These are phyloP conservation scores for Yamadazyma tumulicola DNA, from an alignment of 805 yeast species.

Conservation along the genomic window DNA sequence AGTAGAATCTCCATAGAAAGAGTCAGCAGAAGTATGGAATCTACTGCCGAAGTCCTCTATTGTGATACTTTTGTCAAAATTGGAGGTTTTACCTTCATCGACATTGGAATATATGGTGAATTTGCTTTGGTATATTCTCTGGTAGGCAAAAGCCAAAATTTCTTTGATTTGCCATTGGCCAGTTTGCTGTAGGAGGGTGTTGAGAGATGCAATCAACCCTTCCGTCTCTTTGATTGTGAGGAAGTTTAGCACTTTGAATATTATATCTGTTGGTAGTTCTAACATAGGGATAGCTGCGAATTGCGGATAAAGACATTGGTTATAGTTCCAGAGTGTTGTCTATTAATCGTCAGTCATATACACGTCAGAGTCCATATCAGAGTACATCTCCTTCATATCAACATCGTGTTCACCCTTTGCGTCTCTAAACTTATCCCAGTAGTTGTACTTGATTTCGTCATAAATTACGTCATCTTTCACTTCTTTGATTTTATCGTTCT, in stretches of 20 bases:
- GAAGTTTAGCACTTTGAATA: slow-evolving; percentile 5
- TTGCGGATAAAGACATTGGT: not conserved
- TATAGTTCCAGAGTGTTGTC: not conserved
- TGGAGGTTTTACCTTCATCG: slow-evolving; percentile 6
- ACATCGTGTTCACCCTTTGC: slow-evolving; percentile 14
- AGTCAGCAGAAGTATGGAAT: slow-evolving; percentile 4
- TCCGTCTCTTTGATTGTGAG: slow-evolving; percentile 10
- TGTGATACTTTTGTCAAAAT: slow-evolving; percentile 13
- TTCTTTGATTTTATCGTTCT: not conserved
- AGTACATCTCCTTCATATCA: slow-evolving; percentile 18
- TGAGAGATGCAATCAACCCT: slow-evolving; percentile 3
- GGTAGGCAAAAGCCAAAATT: slow-evolving; percentile 14
- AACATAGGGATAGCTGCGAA: slow-evolving; percentile 1
- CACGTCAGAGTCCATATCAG: slow-evolving; percentile 1
- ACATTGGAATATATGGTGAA: slow-evolving; percentile 12
- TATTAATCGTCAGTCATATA: slow-evolving; percentile 10
- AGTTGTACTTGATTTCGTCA: slow-evolving; percentile 27
- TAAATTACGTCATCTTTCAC: slow-evolving; percentile 5
- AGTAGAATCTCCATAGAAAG: no score
- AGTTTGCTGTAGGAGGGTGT: not conserved
- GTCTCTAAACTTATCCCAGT: slow-evolving; percentile 31
- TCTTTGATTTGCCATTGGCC: slow-evolving; percentile 1
- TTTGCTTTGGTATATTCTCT: slow-evolving; percentile 19
- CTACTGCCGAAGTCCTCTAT: slow-evolving; percentile 12
- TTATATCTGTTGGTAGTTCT: slow-evolving; percentile 7